Evolutionary conservation across 2,329 filamentous ascomycete genomes (phyloP), one percentile per base, ranked within the genome.

Genomic region (Diaporthe helianthi): DNA sequence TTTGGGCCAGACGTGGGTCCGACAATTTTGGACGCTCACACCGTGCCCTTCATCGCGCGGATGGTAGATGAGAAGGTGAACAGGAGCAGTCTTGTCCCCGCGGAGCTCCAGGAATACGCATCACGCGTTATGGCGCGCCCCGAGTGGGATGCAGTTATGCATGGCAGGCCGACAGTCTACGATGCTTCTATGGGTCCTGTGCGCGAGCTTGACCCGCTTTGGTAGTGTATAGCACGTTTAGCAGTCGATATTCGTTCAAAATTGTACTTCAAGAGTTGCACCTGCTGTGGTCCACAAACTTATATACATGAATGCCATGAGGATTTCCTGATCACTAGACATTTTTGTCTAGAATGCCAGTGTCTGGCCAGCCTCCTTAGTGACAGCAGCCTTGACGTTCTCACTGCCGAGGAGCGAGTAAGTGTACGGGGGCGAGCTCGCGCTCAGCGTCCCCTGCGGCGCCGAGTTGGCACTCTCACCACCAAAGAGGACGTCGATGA

Each of bases 391-490:
- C 58, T 63, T 63, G 58, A 63, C 41, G 5, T 63, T 63, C 0
- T 13, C 58, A 13, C 58, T 63, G 4, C 58, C 58, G 2, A 49
- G n/a, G 44, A 47, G 41, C 1, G n/a, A 24, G 44, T 49, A 63
- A 3, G 41, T 17, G 58, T 63, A 63, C 13, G 58, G 58, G 29
- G 44, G 44, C 12, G 58, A 63, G 58, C 58, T 49, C 8, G 58
- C 58, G 29, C 12, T 63, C 58, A 49, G 19, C n/a, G 58, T 49
- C 7, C 58, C 58, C 58, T 49, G 26, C 3, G 58, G 58, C 44
- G 58, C 58, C 12, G 58, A 24, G 58, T 63, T 63, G 2, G 44
- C 58, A 15, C 58, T 63, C 58, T 63, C 44, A 2, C 58, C 58
- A 24, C 44, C 58, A 47, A 63, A 63, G n/a, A 63, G 33, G 13